A percentile compares a stretch with the other conserved stretches of the same genome.
These are phyloP conservation scores for Neohortaea acidophila DNA, from an alignment of 495 filamentous ascomycete species.

Conservation along the genomic window DNA sequence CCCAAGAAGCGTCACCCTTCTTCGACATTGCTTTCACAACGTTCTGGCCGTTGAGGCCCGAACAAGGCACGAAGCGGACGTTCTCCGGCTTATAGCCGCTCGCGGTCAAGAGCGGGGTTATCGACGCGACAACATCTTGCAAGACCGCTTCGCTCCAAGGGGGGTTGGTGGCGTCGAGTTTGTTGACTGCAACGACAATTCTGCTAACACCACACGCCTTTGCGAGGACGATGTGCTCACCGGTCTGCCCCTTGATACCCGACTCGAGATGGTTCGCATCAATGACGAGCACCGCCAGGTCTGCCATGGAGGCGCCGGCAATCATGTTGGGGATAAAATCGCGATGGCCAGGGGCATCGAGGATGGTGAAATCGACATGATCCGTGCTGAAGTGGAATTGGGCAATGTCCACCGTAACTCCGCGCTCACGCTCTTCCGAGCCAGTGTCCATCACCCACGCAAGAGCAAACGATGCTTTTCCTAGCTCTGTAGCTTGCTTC, in stretches of 20 bases:
- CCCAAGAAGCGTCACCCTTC: slow-evolving; percentile 53
- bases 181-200: slow-evolving; percentile 84
- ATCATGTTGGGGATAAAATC: slow-evolving; percentile 99
- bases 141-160: slow-evolving; percentile 67
- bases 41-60: slow-evolving; percentile 77
- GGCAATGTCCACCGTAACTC: slow-evolving; percentile 96
- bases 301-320: slow-evolving; percentile 84
- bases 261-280: slow-evolving; percentile 90
- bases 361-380: slow-evolving; percentile 73
- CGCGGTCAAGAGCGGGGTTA: slow-evolving; percentile 62
- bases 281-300: slow-evolving; percentile 90
- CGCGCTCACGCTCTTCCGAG: slow-evolving; percentile 67
- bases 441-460: slow-evolving; percentile 94
- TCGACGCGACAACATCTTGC: slow-evolving; percentile 68
- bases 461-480: slow-evolving; percentile 87
- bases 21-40: slow-evolving; percentile 43
- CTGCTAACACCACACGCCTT: slow-evolving; percentile 83
- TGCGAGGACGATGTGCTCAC: slow-evolving; percentile 78
- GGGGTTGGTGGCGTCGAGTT: slow-evolving; percentile 59
- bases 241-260: slow-evolving; percentile 84
- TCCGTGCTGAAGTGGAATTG: slow-evolving; percentile 85
- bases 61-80: slow-evolving; percentile 74
- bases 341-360: slow-evolving; percentile 85
- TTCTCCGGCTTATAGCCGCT: slow-evolving; percentile 70
- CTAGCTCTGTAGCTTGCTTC: slow-evolving; percentile 76